Percentiles rank a stretch among this genome's conserved stretches.
These are phyloP conservation scores for Pythium aristosporum DNA, from an alignment of 352 stramenopile genomes.

Conservation along the genomic window DNA sequence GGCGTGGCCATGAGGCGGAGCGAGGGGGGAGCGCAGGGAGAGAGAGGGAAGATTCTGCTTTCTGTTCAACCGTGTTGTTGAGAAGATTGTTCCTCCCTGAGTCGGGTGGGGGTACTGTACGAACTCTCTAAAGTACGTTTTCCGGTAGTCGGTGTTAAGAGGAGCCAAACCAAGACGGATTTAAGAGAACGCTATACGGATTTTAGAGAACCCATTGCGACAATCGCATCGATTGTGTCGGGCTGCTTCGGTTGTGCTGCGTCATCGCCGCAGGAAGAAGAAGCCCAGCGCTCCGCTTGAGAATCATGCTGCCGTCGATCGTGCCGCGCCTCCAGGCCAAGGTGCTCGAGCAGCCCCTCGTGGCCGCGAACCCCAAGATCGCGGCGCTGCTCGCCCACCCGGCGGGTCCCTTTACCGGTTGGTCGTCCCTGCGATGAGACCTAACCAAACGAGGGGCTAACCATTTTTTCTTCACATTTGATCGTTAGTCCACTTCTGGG, in stretches of 20 bases:
- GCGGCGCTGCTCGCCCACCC: conserved; percentile 63
- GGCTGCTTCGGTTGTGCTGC: not conserved
- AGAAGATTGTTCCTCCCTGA: no score
- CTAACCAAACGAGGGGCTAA: not conserved
- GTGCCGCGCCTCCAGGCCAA: conserved; percentile 75
- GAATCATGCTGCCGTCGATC: conserved; percentile 60
- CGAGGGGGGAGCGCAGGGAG: not conserved
- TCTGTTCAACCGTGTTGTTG: not conserved
- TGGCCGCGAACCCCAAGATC: conserved; percentile 71
- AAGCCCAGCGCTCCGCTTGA: not conserved
- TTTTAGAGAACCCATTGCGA: not conserved
- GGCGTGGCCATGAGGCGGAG: not conserved
- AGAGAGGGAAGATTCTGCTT: not conserved
- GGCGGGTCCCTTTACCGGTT: conserved; percentile 84
- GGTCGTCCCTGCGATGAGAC: conserved; percentile 2
- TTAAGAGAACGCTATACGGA: not conserved
- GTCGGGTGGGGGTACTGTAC: no score
- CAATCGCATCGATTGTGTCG: not conserved
- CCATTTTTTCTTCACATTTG: not conserved
- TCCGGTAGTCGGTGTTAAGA: no score
- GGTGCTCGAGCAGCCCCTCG: conserved; percentile 64
- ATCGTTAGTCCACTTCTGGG: conserved; percentile 86
- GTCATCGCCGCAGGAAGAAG: not conserved
- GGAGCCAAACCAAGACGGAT: not conserved
- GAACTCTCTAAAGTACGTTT: no score